Percentiles rank a stretch among this genome's conserved stretches.
Conservation (phyloP, 805 yeast genomes). For the Wickerhamomyces canadensis region DNA sequence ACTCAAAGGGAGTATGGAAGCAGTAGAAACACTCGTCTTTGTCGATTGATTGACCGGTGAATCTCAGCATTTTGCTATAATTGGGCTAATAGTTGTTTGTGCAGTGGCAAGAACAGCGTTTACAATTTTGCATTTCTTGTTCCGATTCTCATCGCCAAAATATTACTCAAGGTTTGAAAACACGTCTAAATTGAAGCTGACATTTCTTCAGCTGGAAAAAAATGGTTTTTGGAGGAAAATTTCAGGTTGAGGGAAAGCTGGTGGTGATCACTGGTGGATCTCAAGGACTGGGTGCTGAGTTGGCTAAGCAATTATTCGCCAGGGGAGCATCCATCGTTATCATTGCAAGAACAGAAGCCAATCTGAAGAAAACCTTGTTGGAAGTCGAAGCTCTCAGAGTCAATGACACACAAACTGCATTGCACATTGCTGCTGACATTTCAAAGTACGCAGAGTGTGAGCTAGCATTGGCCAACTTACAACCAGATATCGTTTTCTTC, state of each 20-base stretch:
- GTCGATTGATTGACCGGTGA: constrained; percentile 39
- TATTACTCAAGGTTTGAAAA: too few relatives aligned
- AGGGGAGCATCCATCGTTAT: constrained; percentile 61
- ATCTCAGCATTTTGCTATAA: constrained; percentile 6
- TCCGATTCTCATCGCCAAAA: too few relatives aligned
- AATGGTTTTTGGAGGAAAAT: constrained; percentile 14
- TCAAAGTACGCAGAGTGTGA: constrained; percentile 47
- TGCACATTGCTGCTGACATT: constrained; percentile 59
- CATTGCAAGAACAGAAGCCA: constrained; percentile 69
- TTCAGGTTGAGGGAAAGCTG: constrained; percentile 30
- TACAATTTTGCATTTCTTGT: too few relatives aligned
- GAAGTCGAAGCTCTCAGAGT: constrained; percentile 32
- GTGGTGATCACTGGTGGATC: constrained; percentile 90
- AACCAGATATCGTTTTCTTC: constrained; percentile 72
- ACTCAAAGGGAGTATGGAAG: constrained; percentile 59
- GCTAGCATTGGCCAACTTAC: constrained; percentile 32
- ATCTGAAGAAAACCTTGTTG: constrained; percentile 45
- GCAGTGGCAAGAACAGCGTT: too few relatives aligned
- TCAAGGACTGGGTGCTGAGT: constrained; percentile 84
- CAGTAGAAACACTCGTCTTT: constrained; percentile 91
- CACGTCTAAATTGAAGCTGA: too few relatives aligned
- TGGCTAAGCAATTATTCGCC: constrained; percentile 54
- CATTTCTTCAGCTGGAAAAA: not conserved
- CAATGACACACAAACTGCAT: constrained; percentile 14
- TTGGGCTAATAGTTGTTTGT: not conserved